Percentiles rank a stretch among this genome's conserved stretches.
Evolutionary conservation across 768 basidiomycete species (phyloP).

Genomic region (Termitomyces eurrhizus): DNA sequence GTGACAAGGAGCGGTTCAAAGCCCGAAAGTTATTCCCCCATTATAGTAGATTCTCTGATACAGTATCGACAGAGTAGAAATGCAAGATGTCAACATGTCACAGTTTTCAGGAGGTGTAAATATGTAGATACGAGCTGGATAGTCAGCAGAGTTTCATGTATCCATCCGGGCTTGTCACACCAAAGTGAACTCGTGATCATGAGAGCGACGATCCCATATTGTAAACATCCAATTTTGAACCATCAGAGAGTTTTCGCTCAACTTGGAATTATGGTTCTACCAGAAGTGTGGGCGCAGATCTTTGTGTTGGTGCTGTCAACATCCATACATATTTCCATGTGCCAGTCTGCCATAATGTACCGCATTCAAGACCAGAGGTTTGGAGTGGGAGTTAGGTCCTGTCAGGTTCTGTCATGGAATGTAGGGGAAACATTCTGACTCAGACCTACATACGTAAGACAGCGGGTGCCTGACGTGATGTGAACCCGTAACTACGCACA

Average conservation of each 20-base stretch:
- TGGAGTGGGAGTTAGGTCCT: not conserved
- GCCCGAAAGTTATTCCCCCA: not conserved
- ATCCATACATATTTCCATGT: not conserved
- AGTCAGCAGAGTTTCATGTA: not conserved
- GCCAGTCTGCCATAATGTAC: not conserved
- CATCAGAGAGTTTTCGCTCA: not conserved
- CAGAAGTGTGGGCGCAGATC: not conserved
- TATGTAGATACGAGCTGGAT: not conserved
- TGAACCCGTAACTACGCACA: not conserved
- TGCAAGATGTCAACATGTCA: not conserved
- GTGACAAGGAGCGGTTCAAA: not conserved
- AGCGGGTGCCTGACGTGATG: not conserved
- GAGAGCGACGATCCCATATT: not conserved
- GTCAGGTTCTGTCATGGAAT: not conserved
- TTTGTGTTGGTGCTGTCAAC: not conserved
- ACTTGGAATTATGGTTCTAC: not conserved
- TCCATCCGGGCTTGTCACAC: not conserved
- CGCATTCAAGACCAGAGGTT: not conserved
- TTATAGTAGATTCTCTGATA: not conserved
- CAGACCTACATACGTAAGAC: not conserved
- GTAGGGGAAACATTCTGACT: not conserved
- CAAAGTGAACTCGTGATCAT: not conserved
- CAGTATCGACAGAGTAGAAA: not conserved
- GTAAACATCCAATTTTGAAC: not conserved
- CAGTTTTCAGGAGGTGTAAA: not conserved